These are phyloP conservation scores for Eragrostis tef DNA, from an alignment of 202 grass and related monocot genomes.

Conservation along the genomic window DNA sequence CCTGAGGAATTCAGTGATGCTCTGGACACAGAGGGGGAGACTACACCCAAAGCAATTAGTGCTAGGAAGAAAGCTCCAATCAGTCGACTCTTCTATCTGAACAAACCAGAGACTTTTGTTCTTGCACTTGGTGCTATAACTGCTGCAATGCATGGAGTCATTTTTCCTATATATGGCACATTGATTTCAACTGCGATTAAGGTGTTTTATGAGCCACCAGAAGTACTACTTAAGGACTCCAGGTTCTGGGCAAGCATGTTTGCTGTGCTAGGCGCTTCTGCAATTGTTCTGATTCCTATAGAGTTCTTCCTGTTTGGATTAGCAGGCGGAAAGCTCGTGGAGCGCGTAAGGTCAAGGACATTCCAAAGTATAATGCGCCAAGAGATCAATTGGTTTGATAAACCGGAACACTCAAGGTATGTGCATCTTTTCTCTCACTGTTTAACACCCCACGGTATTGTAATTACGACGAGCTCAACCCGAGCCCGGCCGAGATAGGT, in stretches of 20 bases:
- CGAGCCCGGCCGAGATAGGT: too few species aligned
- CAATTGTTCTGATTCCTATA: slow-evolving; percentile 52
- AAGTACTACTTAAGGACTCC: slow-evolving; percentile 62
- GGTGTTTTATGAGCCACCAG: slow-evolving; percentile 71
- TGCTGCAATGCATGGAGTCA: slow-evolving; percentile 48
- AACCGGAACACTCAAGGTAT: slow-evolving; percentile 72
- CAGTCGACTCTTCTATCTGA: slow-evolving; percentile 62
- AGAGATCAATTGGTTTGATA: slow-evolving; percentile 88
- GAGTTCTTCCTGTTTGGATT: slow-evolving; percentile 73
- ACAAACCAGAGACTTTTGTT: slow-evolving; percentile 65
- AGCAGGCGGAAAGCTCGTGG: slow-evolving; percentile 77
- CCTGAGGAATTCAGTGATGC: slow-evolving; percentile 27
- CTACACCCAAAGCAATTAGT: slow-evolving; percentile 17
- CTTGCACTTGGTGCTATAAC: slow-evolving; percentile 58
- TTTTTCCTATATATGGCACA: slow-evolving; percentile 54
- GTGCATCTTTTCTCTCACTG: background rate
- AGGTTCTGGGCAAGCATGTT: slow-evolving; percentile 85
- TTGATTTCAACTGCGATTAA: slow-evolving; percentile 68
- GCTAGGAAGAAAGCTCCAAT: slow-evolving; percentile 57
- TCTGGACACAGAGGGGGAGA: slow-evolving; percentile 29
- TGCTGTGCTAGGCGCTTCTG: slow-evolving; percentile 40
- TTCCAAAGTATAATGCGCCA: slow-evolving; percentile 70
- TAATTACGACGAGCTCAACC: too few species aligned
- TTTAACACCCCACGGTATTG: too few species aligned
- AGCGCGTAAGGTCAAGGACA: slow-evolving; percentile 66